These are phyloP conservation scores for Hibiscus tridactylites DNA, from an alignment of 345 rosid genomes.

Conservation along the genomic window DNA sequence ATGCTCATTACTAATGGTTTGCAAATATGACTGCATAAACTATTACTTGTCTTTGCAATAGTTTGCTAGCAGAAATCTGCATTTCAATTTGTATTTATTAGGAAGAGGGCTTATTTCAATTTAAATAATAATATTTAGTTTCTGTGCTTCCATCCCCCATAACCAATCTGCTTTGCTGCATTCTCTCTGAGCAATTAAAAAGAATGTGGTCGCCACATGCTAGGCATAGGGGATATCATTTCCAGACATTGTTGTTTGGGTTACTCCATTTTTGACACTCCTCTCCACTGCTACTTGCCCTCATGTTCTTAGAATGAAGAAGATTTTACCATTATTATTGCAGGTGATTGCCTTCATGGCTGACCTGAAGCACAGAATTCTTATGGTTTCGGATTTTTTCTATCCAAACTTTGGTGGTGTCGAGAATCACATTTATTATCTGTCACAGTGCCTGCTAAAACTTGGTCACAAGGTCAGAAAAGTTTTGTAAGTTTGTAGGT, in stretches of 20 bases:
- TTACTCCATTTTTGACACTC: not conserved
- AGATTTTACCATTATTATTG: not conserved
- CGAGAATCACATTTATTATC: slow-evolving; percentile 82
- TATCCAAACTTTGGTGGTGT: slow-evolving; percentile 97
- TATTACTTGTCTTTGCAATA: not conserved
- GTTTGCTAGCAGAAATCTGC: not conserved
- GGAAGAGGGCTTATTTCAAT: not conserved
- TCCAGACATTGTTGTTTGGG: not conserved
- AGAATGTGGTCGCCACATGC: not conserved
- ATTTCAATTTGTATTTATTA: not conserved
- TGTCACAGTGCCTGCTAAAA: slow-evolving; percentile 83
- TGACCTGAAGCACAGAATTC: slow-evolving; percentile 48
- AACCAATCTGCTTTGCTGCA: not conserved
- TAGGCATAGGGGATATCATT: not conserved
- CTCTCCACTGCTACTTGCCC: not conserved
- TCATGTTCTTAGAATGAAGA: not conserved
- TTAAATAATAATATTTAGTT: not conserved
- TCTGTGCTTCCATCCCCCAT: not conserved
- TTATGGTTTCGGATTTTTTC: slow-evolving; percentile 97
- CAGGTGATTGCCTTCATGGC: slow-evolving; percentile 44
- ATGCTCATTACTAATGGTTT: not conserved
- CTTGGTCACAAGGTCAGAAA: slow-evolving; percentile 85
- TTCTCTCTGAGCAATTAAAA: not conserved
- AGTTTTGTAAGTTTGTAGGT: not conserved
- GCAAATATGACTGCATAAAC: not conserved